Evolutionary conservation across 495 filamentous ascomycete species (phyloP), one percentile per base, ranked within the genome.

Genomic region (Penicillium roqueforti): DNA sequence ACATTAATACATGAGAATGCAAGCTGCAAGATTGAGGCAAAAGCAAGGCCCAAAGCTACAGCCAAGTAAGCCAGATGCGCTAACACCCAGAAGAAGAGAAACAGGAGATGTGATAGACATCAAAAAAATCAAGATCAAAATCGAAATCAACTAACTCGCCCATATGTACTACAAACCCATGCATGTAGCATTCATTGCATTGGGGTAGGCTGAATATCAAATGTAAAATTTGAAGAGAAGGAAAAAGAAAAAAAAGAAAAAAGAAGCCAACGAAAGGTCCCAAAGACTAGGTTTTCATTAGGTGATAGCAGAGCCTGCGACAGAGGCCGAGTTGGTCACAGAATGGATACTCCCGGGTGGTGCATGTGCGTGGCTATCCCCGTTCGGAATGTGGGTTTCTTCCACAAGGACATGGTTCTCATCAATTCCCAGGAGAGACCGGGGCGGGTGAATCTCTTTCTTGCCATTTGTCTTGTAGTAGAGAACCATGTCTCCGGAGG

Each of bases 401-500:
- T 51, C 53, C 23, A 54, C 53, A 3, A 53, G 23, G 6, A 48
- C 43, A 38, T 59, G 48, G 32, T 51, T 64, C 6, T 60, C 64
- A n/a, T 67, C 51, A 14, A 55, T 48, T 3, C 40, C 53, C 3
- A 51, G 59, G 28, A 67, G 39, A 11, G 50, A 56, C 4, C 50
- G 59, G 1, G 70, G 63, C 6, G 66, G 56, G 31, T 52, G 66
- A 25, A 76, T 73, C 40, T 70, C 67, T 47, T 89, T 89, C 67
- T 82, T 82, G 20, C 90, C 91, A 58, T 96, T 97, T 26, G 89
- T 79, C 63, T 91, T 92, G 79, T 97, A 98, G 58, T 88, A 83
- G 32, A 98, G 75, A 26, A 95, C 69, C 61, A 98, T 87, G 68
- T 98, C 93, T 47, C 87, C 90, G 11, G 88, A 87, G 22, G 86